Percentiles rank a stretch among this genome's conserved stretches.
phyloP scores from a whole-genome alignment of 805 yeast species.

The Sungouiozyma intestinalis region DNA sequence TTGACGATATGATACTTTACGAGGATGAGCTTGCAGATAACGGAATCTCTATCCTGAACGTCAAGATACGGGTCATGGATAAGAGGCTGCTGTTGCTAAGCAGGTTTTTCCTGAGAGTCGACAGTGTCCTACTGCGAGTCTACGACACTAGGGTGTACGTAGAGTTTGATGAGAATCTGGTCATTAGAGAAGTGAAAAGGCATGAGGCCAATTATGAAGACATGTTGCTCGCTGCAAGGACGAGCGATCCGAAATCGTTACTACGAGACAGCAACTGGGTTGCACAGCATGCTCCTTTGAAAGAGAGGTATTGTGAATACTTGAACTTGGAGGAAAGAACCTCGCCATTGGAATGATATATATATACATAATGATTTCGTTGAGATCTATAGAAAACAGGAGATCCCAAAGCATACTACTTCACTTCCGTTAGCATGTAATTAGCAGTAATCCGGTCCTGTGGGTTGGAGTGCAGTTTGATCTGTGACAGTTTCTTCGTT shows the following conservation, averaged over 20 bases:
- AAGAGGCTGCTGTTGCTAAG: conserved; percentile 62
- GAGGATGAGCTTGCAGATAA: conserved; percentile 97
- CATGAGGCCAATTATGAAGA: conserved; percentile 48
- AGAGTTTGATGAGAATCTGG: conserved; percentile 44
- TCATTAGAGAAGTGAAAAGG: conserved; percentile 69
- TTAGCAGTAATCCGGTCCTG: conserved; percentile 33
- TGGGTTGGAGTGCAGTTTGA: conserved; percentile 22
- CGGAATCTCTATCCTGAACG: conserved; percentile 70
- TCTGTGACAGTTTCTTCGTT: conserved; percentile 26
- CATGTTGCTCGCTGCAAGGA: conserved; percentile 34
- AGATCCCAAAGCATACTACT: too few relatives aligned
- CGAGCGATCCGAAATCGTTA: conserved; percentile 57
- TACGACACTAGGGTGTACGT: conserved; percentile 78
- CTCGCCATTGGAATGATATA: neutral
- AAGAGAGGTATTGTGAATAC: conserved; percentile 29
- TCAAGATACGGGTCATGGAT: conserved; percentile 84
- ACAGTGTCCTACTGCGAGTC: conserved; percentile 74
- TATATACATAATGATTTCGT: conserved; percentile 2
- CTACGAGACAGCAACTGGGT: conserved; percentile 87
- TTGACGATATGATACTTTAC: conserved; percentile 76
- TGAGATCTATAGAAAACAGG: too few relatives aligned
- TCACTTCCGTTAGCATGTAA: conserved; percentile 13
- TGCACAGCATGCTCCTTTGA: conserved; percentile 44
- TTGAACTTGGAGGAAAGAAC: conserved; percentile 9
- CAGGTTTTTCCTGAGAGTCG: conserved; percentile 79